Conservation (phyloP, 345 rosid species). For the Ceriops decandra region DNA sequence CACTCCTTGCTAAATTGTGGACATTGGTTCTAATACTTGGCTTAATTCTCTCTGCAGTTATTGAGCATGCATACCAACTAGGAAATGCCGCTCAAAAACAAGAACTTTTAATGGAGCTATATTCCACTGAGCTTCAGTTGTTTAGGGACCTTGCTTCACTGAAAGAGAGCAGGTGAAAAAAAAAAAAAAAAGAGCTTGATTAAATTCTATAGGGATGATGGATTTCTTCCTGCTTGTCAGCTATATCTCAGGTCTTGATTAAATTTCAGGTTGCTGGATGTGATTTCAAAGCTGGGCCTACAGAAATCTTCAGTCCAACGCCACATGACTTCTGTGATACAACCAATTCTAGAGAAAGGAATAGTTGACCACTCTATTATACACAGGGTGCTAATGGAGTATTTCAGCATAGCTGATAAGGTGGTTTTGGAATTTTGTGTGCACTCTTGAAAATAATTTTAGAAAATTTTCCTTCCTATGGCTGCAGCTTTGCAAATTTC, state of each 20-base stretch:
- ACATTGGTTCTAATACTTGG: background rate
- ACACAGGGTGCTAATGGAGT: slow-evolving; percentile 77
- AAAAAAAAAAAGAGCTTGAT: background rate
- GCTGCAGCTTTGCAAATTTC: background rate
- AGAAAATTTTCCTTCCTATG: slow-evolving; percentile 7
- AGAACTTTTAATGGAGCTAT: slow-evolving; percentile 81
- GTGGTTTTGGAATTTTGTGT: slow-evolving; percentile 30
- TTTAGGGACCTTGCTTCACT: slow-evolving; percentile 61
- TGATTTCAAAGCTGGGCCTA: slow-evolving; percentile 65
- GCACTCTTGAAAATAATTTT: background rate
- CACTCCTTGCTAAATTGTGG: background rate
- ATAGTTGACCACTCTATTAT: slow-evolving; percentile 80
- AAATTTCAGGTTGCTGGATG: slow-evolving; percentile 64
- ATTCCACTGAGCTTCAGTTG: slow-evolving; percentile 84
- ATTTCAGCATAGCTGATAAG: slow-evolving; percentile 76
- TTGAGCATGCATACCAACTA: slow-evolving; percentile 78
- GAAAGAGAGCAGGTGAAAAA: slow-evolving; percentile 67
- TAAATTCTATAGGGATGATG: background rate
- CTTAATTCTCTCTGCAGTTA: slow-evolving; percentile 38
- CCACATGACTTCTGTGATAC: slow-evolving; percentile 71
- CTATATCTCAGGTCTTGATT: slow-evolving; percentile 7
- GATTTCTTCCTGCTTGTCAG: background rate
- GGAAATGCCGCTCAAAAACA: slow-evolving; percentile 82
- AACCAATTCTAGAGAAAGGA: slow-evolving; percentile 94
- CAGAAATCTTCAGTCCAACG: slow-evolving; percentile 66